Percentiles rank a stretch among this genome's conserved stretches.
These are phyloP conservation scores for Sarocladium brachiariae DNA, from an alignment of 2,329 filamentous ascomycete genomes.

Conservation along the genomic window DNA sequence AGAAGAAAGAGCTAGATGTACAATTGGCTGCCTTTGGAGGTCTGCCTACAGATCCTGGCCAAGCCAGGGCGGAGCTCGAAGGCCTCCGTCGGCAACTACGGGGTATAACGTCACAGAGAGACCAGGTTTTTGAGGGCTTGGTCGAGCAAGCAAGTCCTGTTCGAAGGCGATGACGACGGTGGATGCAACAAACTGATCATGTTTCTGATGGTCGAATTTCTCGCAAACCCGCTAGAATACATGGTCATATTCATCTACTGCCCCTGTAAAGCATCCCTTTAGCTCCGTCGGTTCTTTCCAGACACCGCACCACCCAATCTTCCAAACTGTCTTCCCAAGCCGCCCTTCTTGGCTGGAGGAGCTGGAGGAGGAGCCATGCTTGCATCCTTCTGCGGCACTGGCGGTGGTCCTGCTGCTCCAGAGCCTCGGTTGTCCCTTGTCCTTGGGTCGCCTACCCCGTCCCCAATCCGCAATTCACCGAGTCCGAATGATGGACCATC, in stretches of 20 bases:
- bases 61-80: conserved; percentile 65
- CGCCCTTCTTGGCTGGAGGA: conserved; percentile 50
- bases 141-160: conserved; percentile 55
- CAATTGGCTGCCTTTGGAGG: conserved; percentile 62
- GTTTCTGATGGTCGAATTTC: no score
- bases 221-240: conserved; percentile 6
- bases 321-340: conserved; percentile 62
- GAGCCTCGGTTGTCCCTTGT: conserved; percentile 33
- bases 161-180: conserved; percentile 29
- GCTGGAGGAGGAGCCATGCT: conserved; percentile 30
- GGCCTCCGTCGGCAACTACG: conserved; percentile 57
- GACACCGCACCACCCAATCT: conserved; percentile 65
- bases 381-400: conserved; percentile 44
- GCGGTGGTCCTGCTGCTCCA: conserved; percentile 25
- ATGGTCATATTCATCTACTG: neutral
- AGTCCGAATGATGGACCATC: conserved; percentile 40
- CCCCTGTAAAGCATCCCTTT: neutral
- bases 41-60: conserved; percentile 62
- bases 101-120: conserved; percentile 54
- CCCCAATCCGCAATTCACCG: conserved; percentile 33
- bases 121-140: conserved; percentile 68
- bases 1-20: conserved; percentile 52
- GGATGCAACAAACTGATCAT: neutral
- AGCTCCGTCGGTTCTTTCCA: conserved; percentile 51
- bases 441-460: conserved; percentile 33